phyloP scores from a whole-genome alignment of 371 early-diverging fungal species.

The Catenaria anguillulae region DNA sequence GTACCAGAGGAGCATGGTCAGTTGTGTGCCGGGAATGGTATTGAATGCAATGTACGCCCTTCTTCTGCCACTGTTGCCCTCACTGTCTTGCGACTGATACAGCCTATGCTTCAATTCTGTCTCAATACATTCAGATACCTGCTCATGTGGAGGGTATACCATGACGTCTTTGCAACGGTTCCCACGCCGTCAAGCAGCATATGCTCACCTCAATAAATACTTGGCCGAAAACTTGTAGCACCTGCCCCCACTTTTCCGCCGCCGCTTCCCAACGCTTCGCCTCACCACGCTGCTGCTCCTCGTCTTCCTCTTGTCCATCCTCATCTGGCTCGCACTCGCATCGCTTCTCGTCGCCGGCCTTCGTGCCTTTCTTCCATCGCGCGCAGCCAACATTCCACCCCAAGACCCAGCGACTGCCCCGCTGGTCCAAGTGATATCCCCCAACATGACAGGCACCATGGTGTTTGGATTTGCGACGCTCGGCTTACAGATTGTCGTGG shows the following conservation, averaged over 20 bases:
- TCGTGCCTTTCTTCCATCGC: background rate
- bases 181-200: no score
- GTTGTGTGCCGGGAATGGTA: background rate
- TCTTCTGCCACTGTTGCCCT: no score
- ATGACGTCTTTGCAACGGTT: background rate
- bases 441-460: background rate
- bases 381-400: background rate
- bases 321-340: constrained; percentile 5
- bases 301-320: background rate
- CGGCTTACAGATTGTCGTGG: background rate
- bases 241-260: background rate
- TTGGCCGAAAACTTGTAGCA: background rate
- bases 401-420: no score
- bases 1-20: constrained; percentile 1
- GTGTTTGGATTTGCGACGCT: background rate
- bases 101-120: no score
- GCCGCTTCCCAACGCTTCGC: background rate
- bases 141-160: background rate
- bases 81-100: no score
- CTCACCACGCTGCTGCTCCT: background rate
- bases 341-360: background rate
- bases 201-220: no score
- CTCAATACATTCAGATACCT: no score
- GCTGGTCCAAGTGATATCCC: no score
- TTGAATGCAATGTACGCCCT: background rate